Conservation (phyloP, 202 grass and related monocot species). For the Schoenoplectus tabernaemontani region DNA sequence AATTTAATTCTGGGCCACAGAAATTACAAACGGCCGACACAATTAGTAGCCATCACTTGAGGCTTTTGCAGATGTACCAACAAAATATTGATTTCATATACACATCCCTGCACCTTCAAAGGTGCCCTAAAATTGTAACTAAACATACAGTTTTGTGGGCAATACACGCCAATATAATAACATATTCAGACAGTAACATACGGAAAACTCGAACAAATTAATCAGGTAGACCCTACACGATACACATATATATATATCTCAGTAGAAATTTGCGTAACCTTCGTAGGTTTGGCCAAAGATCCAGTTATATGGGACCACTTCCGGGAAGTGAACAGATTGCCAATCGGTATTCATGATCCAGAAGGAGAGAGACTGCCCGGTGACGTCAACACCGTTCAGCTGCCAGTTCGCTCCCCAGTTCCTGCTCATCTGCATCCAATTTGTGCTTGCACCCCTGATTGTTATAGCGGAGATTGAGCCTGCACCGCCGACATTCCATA, state of each 20-base stretch:
- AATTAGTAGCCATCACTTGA: too few relatives aligned
- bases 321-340: conserved; percentile 35
- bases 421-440: conserved; percentile 54
- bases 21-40: too few relatives aligned
- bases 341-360: conserved; percentile 42
- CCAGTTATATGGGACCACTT: conserved; percentile 39
- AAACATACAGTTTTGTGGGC: neutral
- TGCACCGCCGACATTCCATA: conserved; percentile 53
- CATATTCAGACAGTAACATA: conserved; percentile 7
- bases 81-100: too few relatives aligned
- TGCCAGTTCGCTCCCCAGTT: conserved; percentile 86
- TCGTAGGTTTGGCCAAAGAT: conserved; percentile 52
- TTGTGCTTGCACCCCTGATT: conserved; percentile 36
- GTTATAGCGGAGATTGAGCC: conserved; percentile 37
- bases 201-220: neutral
- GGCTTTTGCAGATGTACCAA: too few relatives aligned
- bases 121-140: neutral
- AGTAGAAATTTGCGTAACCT: conserved; percentile 31
- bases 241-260: too few relatives aligned
- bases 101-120: too few relatives aligned
- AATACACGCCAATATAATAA: neutral
- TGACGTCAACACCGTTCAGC: conserved; percentile 26
- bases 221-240: too few relatives aligned
- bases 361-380: conserved; percentile 52
- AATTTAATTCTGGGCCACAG: too few relatives aligned